Percentiles rank a stretch among this genome's conserved stretches.
phyloP scores from a whole-genome alignment of 495 filamentous ascomycete species.

The Neurospora sp. region DNA sequence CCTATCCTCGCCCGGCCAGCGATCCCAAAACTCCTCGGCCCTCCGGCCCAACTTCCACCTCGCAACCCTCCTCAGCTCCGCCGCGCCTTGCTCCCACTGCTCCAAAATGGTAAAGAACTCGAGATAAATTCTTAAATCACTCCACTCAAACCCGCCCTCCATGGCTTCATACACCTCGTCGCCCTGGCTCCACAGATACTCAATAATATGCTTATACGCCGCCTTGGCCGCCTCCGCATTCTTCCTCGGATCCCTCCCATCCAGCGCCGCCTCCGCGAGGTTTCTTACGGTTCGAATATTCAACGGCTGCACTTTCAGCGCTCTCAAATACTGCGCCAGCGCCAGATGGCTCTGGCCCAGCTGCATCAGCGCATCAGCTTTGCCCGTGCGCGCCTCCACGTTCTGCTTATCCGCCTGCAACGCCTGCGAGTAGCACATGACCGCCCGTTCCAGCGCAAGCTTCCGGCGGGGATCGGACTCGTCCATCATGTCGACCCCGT shows the following conservation, averaged over 20 bases:
- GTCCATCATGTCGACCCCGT: slow-evolving; percentile 41
- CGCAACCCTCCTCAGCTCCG: slow-evolving; percentile 55
- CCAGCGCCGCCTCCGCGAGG: slow-evolving; percentile 55
- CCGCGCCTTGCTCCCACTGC: slow-evolving; percentile 52
- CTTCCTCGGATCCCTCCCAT: slow-evolving; percentile 37
- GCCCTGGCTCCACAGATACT: slow-evolving; percentile 28
- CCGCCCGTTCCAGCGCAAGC: slow-evolving; percentile 43
- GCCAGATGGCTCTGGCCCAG: slow-evolving; percentile 45
- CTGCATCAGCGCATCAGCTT: slow-evolving; percentile 27
- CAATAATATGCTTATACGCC: slow-evolving; percentile 53
- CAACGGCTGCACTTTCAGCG: slow-evolving; percentile 49
- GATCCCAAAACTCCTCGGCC: slow-evolving; percentile 70
- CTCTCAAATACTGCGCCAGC: slow-evolving; percentile 50
- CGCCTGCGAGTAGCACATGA: slow-evolving; percentile 62
- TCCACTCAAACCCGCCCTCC: slow-evolving; percentile 59
- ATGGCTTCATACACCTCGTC: slow-evolving; percentile 30
- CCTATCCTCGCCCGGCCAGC: slow-evolving; percentile 66
- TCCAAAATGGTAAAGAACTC: slow-evolving; percentile 61
- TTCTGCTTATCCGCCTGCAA: slow-evolving; percentile 55
- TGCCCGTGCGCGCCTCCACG: slow-evolving; percentile 19
- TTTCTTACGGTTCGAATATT: slow-evolving; percentile 51
- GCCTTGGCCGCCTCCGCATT: slow-evolving; percentile 42
- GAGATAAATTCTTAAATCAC: slow-evolving; percentile 71
- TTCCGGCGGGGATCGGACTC: slow-evolving; percentile 34
- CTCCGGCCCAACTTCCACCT: slow-evolving; percentile 75